These are phyloP conservation scores for Boechera stricta DNA, from an alignment of 345 rosid species.

Conservation along the genomic window DNA sequence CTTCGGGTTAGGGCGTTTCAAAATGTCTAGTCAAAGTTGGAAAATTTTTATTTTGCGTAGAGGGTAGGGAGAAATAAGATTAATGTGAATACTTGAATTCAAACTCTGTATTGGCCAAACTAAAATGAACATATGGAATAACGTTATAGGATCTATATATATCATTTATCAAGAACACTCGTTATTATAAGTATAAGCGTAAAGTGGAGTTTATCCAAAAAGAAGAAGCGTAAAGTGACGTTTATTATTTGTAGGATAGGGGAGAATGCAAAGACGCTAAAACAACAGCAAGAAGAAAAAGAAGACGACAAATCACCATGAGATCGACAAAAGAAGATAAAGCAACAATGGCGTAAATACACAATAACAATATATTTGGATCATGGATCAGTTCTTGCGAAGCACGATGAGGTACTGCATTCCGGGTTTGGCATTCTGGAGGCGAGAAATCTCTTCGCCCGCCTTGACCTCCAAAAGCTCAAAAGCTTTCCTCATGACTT, in stretches of 20 bases:
- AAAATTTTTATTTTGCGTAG: too few relatives aligned
- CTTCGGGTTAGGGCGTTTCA: too few relatives aligned
- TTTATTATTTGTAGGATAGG: background rate
- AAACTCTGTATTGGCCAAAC: too few relatives aligned
- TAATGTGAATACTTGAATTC: too few relatives aligned
- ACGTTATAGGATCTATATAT: too few relatives aligned
- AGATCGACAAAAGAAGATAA: background rate
- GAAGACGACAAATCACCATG: background rate
- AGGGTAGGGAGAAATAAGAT: too few relatives aligned
- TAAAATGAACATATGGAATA: too few relatives aligned
- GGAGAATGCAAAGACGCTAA: background rate
- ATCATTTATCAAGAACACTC: too few relatives aligned
- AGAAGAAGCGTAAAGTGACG: too few relatives aligned
- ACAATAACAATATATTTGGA: background rate
- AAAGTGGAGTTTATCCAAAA: background rate
- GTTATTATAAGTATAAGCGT: too few relatives aligned
- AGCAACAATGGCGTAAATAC: background rate
- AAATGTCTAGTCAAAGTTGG: too few relatives aligned
- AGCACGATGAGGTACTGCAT: conserved; percentile 34
- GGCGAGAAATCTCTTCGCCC: background rate
- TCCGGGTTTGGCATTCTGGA: conserved; percentile 23
- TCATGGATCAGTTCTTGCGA: conserved; percentile 1
- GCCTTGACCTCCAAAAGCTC: conserved; percentile 28
- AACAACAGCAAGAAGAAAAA: background rate
- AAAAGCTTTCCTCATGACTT: conserved; percentile 12